phyloP scores from a whole-genome alignment of 2,329 filamentous ascomycete genomes.

The Aureobasidium zeae region DNA sequence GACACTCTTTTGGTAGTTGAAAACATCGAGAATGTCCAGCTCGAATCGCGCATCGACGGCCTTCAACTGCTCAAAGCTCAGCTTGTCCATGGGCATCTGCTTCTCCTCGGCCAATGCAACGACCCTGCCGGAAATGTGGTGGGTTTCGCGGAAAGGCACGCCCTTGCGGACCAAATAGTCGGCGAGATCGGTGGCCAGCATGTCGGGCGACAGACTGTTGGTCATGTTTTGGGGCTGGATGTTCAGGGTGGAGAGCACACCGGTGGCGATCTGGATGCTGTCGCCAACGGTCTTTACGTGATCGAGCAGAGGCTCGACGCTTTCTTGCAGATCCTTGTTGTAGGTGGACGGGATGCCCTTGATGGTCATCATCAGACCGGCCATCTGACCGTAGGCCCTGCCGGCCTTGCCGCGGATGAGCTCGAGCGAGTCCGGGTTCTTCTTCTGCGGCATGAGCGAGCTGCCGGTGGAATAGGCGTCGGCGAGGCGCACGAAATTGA shows the following conservation, averaged over 20 bases:
- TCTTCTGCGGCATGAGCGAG: slow-evolving; percentile 75
- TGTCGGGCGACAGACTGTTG: slow-evolving; percentile 68
- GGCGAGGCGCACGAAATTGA: slow-evolving; percentile 64
- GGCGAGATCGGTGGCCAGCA: slow-evolving; percentile 66
- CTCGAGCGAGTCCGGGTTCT: slow-evolving; percentile 67
- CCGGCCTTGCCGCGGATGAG: slow-evolving; percentile 70
- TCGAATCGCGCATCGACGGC: slow-evolving; percentile 60
- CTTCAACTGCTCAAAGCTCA: slow-evolving; percentile 58
- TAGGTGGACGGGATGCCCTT: slow-evolving; percentile 73
- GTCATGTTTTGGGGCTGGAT: slow-evolving; percentile 66
- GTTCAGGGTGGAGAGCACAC: slow-evolving; percentile 64
- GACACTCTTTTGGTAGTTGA: slow-evolving; percentile 76
- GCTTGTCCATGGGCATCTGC: slow-evolving; percentile 58
- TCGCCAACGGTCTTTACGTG: slow-evolving; percentile 72
- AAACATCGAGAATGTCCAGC: slow-evolving; percentile 58
- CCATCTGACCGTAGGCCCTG: slow-evolving; percentile 70
- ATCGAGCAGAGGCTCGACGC: slow-evolving; percentile 76
- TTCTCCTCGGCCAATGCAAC: slow-evolving; percentile 64
- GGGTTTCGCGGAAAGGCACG: slow-evolving; percentile 70
- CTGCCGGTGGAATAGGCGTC: slow-evolving; percentile 74
- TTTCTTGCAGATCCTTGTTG: slow-evolving; percentile 90
- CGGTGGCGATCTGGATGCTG: slow-evolving; percentile 73
- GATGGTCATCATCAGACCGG: slow-evolving; percentile 66
- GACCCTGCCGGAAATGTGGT: slow-evolving; percentile 65
- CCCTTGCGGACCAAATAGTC: slow-evolving; percentile 57